Evolutionary conservation across 2,329 filamentous ascomycete genomes (phyloP).

Genomic region (Apiospora phragmitis): DNA sequence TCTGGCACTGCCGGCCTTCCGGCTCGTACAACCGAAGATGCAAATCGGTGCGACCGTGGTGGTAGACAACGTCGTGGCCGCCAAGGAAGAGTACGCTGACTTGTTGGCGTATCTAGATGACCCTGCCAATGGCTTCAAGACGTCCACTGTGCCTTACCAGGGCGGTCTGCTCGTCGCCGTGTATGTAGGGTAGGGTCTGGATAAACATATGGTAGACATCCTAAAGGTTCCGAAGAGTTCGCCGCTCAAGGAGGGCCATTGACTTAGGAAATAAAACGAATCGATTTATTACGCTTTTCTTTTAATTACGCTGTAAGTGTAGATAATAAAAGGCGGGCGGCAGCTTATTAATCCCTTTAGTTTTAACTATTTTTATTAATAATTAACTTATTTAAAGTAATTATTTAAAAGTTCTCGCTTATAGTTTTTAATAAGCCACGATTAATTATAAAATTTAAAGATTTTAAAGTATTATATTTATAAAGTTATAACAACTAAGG

Average conservation of each 20-base stretch:
- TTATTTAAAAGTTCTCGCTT: too few species aligned
- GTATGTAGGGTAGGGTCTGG: not conserved
- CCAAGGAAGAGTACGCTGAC: conserved; percentile 44
- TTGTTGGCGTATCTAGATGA: conserved; percentile 46
- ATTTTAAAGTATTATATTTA: too few species aligned
- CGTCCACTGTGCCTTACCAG: conserved; percentile 47
- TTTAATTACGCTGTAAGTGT: too few species aligned
- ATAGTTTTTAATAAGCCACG: too few species aligned
- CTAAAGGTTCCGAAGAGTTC: not conserved
- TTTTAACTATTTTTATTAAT: too few species aligned
- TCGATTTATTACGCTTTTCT: not conserved
- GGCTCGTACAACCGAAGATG: conserved; percentile 45
- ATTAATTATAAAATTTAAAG: too few species aligned
- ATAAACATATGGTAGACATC: not conserved
- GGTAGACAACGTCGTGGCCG: conserved; percentile 47
- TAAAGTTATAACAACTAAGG: too few species aligned
- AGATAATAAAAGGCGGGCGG: too few species aligned
- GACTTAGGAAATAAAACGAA: not conserved
- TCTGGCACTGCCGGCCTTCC: conserved; percentile 53
- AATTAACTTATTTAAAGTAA: too few species aligned
- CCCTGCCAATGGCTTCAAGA: conserved; percentile 49
- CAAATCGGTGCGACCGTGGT: conserved; percentile 49
- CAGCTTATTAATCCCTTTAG: too few species aligned
- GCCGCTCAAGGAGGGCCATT: not conserved
- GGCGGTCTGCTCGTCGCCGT: conserved; percentile 38